Evolutionary conservation across 306 rosid genomes (phyloP), one percentile per base, ranked within the genome.

Genomic region (Fragaria ananassa): DNA sequence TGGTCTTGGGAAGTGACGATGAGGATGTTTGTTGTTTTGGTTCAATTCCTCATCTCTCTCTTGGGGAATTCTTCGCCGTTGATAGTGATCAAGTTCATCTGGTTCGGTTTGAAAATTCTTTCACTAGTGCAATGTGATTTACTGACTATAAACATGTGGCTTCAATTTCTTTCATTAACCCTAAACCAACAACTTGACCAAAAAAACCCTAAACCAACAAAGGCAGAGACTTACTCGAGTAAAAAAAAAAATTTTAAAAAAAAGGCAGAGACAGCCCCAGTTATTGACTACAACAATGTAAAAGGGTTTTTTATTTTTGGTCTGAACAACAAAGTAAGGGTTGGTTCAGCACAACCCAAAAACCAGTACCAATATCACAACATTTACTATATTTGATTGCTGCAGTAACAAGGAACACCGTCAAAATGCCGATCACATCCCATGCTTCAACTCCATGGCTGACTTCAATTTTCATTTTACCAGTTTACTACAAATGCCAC

Each of bases 1-100:
- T 76, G 51, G 42, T 66, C 51, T 7, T 42, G 14, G 80, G 71
- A 23, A 56, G 27, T 64, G 70, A 61, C 72, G 78, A 37, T 14
- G 63, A 50, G 31, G 63, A 71, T 1, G 23, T 50, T 50, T 50
- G 29, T 53, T 35, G 37, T 17, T 62, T 6, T 67, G 34, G 66
- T 45, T 35, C 51, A 54, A 8, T 37, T n/a, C 49, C 47, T 53
- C 14, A 1, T 72, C 39, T 17, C 18, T 6, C 54, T 23, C 72
- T 68, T 42, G 9, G 10, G n/a, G 14, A 4, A 0, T 25, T 45
- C 21, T 68, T 57, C 27, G 39, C 57, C 73, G 56, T 45, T 25
- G 71, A 45, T 45, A 13, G 2, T 41, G 21, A 31, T 62, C 21
- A 31, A 2, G 1, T 29, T 57, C 14, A 57, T 23, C 8, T 27